Base-by-base conservation (phyloP, 2,329 filamentous ascomycete genomes). In the Aspergillus aculeatinus region DNA sequence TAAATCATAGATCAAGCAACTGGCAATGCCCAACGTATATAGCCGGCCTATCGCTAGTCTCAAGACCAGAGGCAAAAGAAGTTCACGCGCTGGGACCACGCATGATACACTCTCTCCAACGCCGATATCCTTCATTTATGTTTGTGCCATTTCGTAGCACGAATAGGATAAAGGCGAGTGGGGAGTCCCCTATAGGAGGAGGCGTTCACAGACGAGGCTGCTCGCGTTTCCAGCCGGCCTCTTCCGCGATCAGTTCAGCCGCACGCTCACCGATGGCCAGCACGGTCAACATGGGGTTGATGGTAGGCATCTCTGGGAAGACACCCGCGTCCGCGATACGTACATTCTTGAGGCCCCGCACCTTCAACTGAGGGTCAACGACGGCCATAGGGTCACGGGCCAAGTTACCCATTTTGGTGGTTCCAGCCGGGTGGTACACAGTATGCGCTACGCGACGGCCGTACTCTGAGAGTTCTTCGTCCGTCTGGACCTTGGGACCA, bases 211-310 rank as follows among this genome's bases (percentile, higher is more conserved):
- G 63, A 56, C 63, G 67, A 57, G 82, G 77, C 74, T 84, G 79
- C 69, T 82, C 72, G 62, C 81, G 82, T 72, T 79, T 85, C 87
- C 87, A 89, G 21, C 86, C 86, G 60, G 85, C 89, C 66, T 91
- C 87, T 72, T 88, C 82, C 31, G 89, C 89, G 72, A 96, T 89
- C 74, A 96, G 76, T 82, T 96, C 92, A 0, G 92, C 92, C 5
- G 87, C 89, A 59, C 90, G 84, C 85, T 96, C 92, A 7, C 90
- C 92, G 69, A 96, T 86, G 56, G 86, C 89, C 72, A 96, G 77
- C 5, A 96, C 92, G 1, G 92, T 96, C 72, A 96, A 80, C 92
- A 96, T 95, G 60, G 91, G 92, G 80, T 96, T 96, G 74, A 95
- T 89, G 57, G 85, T 89, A 50, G 90, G 83, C 86, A 96, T 96